Base-by-base conservation (phyloP, 495 filamentous ascomycete genomes). In the Aspergillus conjunctus region DNA sequence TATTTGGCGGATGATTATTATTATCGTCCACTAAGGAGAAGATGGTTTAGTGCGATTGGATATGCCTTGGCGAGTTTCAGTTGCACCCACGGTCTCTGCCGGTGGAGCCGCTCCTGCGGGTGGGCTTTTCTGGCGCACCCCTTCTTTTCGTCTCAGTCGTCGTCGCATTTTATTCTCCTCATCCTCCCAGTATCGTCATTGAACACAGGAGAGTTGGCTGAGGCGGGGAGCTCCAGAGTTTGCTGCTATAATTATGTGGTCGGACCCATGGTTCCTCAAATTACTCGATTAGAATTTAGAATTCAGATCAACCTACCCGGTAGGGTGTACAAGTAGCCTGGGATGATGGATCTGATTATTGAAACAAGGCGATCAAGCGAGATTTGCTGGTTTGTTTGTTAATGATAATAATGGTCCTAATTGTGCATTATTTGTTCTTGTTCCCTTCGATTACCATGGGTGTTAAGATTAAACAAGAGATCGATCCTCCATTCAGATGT, bases 11-110 rank as follows among this genome's bases (percentile, higher is more conserved):
- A n/a, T 46, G 3, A 46, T 48, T 46, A 18, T 46, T 48, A 48
- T 48, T 48, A 48, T 17, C 44, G n/a, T 48, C 44, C 15, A 48
- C 44, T 48, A 48, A 48, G 44, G 6, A 18, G 44, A 7, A 48
- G 15, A 17, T 48, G 21, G 44, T 48, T 48, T 48, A 48, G 44
- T 20, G 17, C 10, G 18, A 48, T 26, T 48, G 44, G 44, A 46
- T 21, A n/a, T n/a, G n/a, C n/a, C 52, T 61, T 61, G 59, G 59
- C 52, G 34, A 52, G 59, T 61, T 61, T 61, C 59, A 56, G 41
- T 12, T 34, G 43, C 59, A 56, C 33, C 54, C 52, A 55, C 33
- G 52, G 52, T 43, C 18, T 41, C 12, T 39, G 10, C 18, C 44
- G 44, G 44, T 48, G 44, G 44, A n/a, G 39, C 12, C 44, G 39